phyloP scores from a whole-genome alignment of 2,329 filamentous ascomycete species.

The Apiospora aurea region DNA sequence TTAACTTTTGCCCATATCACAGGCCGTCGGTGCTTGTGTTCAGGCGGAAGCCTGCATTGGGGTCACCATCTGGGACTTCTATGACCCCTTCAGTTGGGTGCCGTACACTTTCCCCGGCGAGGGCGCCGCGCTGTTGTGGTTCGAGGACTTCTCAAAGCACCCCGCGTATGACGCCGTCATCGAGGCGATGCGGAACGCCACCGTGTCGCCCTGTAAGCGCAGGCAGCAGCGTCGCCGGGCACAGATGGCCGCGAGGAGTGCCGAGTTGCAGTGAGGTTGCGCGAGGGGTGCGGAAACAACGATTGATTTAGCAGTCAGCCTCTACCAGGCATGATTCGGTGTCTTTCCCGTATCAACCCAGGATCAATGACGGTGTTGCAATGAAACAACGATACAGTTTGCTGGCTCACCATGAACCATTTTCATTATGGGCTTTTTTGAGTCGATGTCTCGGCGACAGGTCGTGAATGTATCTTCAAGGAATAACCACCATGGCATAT shows the following conservation, averaged over 20 bases:
- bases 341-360: no score
- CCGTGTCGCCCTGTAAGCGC: conserved; percentile 27
- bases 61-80: conserved; percentile 46
- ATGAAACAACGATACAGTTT: no score
- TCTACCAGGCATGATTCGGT: no score
- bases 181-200: conserved; percentile 44
- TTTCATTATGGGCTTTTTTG: no score
- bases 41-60: conserved; percentile 41
- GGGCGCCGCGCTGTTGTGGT: conserved; percentile 51
- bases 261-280: background rate
- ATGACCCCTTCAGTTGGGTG: conserved; percentile 46
- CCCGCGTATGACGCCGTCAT: conserved; percentile 50
- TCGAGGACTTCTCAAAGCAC: conserved; percentile 50
- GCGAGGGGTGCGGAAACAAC: no score
- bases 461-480: no score
- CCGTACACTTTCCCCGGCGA: conserved; percentile 49
- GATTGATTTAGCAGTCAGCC: no score
- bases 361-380: no score
- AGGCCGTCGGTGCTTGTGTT: conserved; percentile 40
- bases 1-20: background rate
- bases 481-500: no score
- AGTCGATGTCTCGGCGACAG: no score
- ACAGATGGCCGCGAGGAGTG: background rate
- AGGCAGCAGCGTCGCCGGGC: background rate
- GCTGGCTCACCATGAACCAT: no score